Evolutionary conservation across 169 alveolate species (phyloP), one percentile per base, ranked within the genome.

Genomic region (Eimeria acervulina): DNA sequence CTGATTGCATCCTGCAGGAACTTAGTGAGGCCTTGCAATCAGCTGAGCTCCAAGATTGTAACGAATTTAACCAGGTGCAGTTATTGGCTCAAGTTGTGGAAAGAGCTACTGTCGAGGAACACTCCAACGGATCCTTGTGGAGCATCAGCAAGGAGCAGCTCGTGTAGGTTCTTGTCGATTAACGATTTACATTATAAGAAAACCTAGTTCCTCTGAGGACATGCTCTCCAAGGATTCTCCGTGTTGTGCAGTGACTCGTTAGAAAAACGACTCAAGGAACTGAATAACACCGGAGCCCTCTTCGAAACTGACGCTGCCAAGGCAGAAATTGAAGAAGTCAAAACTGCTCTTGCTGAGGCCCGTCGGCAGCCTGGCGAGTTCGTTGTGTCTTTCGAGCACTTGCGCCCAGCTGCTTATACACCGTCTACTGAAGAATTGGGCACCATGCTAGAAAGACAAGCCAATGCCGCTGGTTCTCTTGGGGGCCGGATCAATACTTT

Each of bases 291-390:
- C 19, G 93, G 93, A 28, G 93, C 93, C 40, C 47, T 87, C 8
- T 87, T 59, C 93, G 93, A 87, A 61, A 61, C 93, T 59, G 93
- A 61, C 3, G 93, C 93, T 38, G 17, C 83, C 61, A 87, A 61
- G 83, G 93, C 93, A 19, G 93, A 87, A 44, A 33, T 55, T 12
- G 81, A 36, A 55, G 74, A 87, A 15, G 26, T 87, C n/a, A 52
- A 33, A 33, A 23, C 83, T 59, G 81, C 93, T 33, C 93, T 87
- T 87, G 78, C 63, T 55, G 93, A 36, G 70, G 93, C 70, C 74
- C 93, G 55, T 23, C 80, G 61, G 63, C 61, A 36, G 44, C 93
- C 93, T 2, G 93, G 21, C 63, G 93, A 61, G 47, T 87, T 87
- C 63, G 38, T 44, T 38, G 31, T 87, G 33, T 59, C 81, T 17